These are phyloP conservation scores for Verticillium dahliae DNA, from an alignment of 2,329 filamentous ascomycete genomes.

Conservation along the genomic window DNA sequence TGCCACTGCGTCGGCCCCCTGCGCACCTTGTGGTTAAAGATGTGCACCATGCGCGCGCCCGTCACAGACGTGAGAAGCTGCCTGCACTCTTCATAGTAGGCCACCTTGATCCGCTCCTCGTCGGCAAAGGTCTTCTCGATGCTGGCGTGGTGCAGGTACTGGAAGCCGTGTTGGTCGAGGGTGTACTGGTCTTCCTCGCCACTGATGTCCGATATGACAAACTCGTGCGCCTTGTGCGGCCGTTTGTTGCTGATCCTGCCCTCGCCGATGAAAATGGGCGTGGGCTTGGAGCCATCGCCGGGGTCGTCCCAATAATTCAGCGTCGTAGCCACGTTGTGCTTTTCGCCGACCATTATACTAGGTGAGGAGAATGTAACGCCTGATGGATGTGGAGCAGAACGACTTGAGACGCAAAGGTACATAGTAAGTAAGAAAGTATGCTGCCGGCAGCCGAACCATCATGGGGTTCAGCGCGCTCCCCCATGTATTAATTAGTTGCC, in stretches of 20 bases:
- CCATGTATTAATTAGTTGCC: too few relatives aligned
- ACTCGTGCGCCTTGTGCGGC: constrained; percentile 31
- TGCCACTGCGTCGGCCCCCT: constrained; percentile 48
- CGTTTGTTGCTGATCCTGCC: constrained; percentile 20
- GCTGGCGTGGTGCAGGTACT: constrained; percentile 24
- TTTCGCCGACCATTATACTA: not conserved
- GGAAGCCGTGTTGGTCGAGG: constrained; percentile 35
- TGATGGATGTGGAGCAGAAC: too few relatives aligned
- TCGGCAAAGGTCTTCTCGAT: constrained; percentile 32
- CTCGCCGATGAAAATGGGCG: constrained; percentile 6
- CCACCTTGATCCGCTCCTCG: constrained; percentile 50
- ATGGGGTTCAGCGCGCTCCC: too few relatives aligned
- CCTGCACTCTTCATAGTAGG: constrained; percentile 70
- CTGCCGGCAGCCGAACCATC: too few relatives aligned
- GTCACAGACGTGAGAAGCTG: constrained; percentile 59
- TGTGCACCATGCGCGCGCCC: constrained; percentile 50
- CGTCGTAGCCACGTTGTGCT: constrained; percentile 27
- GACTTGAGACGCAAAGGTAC: too few relatives aligned
- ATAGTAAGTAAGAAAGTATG: too few relatives aligned
- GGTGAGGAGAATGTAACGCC: too few relatives aligned
- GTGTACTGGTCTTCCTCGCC: constrained; percentile 31
- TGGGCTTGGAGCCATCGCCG: constrained; percentile 3
- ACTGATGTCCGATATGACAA: constrained; percentile 31
- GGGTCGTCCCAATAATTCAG: constrained; percentile 7
- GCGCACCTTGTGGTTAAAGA: constrained; percentile 72